Evolutionary conservation across 179 eudicot species (phyloP).

Genomic region (Corrigiola litoralis): DNA sequence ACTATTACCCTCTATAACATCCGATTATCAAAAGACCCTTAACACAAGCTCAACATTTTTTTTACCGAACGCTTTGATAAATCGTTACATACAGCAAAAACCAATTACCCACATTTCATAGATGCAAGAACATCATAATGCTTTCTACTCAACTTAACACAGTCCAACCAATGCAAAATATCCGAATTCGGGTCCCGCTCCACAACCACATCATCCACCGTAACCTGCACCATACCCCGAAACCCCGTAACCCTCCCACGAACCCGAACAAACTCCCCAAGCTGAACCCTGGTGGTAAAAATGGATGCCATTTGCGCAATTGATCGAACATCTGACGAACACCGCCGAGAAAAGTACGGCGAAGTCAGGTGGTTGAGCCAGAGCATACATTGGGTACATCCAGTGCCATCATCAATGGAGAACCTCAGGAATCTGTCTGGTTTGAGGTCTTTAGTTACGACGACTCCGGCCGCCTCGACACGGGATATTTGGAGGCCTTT

Average conservation of each 20-base stretch:
- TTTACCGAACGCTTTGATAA: too few species aligned
- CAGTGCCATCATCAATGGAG: slow-evolving; percentile 75
- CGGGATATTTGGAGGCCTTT: slow-evolving; percentile 39
- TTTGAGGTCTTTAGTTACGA: slow-evolving; percentile 55
- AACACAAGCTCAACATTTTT: too few species aligned
- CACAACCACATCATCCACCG: slow-evolving; percentile 70
- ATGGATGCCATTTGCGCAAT: slow-evolving; percentile 39
- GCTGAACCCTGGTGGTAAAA: slow-evolving; percentile 30
- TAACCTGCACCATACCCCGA: slow-evolving; percentile 61
- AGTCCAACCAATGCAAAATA: slow-evolving; percentile 82
- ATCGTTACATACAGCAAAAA: not conserved
- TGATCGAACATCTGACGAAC: slow-evolving; percentile 60
- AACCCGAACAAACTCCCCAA: slow-evolving; percentile 56
- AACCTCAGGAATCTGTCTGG: slow-evolving; percentile 63
- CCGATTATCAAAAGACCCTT: too few species aligned
- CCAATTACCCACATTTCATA: slow-evolving; percentile 8
- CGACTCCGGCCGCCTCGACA: slow-evolving; percentile 61
- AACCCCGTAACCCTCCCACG: slow-evolving; percentile 58
- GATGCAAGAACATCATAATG: slow-evolving; percentile 31
- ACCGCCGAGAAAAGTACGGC: slow-evolving; percentile 49
- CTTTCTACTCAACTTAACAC: slow-evolving; percentile 53
- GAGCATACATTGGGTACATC: slow-evolving; percentile 64
- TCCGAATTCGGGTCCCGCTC: slow-evolving; percentile 78
- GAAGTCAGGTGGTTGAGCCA: slow-evolving; percentile 82
- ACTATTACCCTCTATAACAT: too few species aligned